Conservation (phyloP, 2,329 filamentous ascomycete species). For the Pyrenophora teres region DNA sequence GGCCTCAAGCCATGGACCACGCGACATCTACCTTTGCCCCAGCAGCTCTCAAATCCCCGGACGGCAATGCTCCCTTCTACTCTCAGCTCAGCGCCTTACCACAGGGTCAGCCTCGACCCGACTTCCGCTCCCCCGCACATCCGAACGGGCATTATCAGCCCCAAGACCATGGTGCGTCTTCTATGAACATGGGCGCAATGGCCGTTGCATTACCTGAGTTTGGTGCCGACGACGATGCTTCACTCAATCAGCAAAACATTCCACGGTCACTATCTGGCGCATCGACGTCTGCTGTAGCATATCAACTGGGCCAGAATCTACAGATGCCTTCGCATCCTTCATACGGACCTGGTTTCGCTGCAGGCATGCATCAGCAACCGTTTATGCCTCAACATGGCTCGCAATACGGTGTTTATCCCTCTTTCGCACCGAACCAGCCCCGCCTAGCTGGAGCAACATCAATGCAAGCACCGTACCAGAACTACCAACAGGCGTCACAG, state of each 20-base stretch:
- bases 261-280: conserved; percentile 45
- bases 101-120: conserved; percentile 34
- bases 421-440: conserved; percentile 32
- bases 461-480: conserved; percentile 37
- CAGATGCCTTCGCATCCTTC: conserved; percentile 39
- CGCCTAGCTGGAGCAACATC: conserved; percentile 28
- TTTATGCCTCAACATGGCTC: conserved; percentile 33
- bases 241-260: conserved; percentile 25
- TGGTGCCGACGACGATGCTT: conserved; percentile 22
- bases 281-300: conserved; percentile 48
- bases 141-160: conserved; percentile 27
- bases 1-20: conserved; percentile 38
- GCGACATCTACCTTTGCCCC: conserved; percentile 33
- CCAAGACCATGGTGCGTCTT: conserved; percentile 33
- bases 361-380: conserved; percentile 36
- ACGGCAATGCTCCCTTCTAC: conserved; percentile 42
- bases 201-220: conserved; percentile 45
- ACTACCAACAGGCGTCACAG: conserved; percentile 38
- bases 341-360: conserved; percentile 35
- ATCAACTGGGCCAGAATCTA: conserved; percentile 47
- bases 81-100: conserved; percentile 45
- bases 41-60: conserved; percentile 25
- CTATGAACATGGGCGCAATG: conserved; percentile 47
- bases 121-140: conserved; percentile 36
- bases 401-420: conserved; percentile 30